phyloP scores from a whole-genome alignment of 1,284 basidiomycete genomes.

The Cryptococcus wingfieldii region DNA sequence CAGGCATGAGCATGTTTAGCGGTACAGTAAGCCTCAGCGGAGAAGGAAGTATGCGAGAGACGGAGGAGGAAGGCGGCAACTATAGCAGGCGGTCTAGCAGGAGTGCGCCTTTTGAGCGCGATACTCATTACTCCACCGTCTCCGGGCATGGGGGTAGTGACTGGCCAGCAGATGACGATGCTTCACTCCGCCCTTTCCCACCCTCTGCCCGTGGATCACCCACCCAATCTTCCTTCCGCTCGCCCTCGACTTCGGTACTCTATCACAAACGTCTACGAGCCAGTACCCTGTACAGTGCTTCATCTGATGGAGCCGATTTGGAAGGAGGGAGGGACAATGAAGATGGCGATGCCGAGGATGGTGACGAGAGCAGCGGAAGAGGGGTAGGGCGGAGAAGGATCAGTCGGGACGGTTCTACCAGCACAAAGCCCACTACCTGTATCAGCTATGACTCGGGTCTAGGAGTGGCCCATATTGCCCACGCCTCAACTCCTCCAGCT shows the following conservation, averaged over 20 bases:
- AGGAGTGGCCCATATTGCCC: conserved; percentile 83
- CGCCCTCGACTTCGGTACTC: conserved; percentile 51
- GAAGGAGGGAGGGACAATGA: conserved; percentile 6
- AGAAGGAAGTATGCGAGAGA: background rate
- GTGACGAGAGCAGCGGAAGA: background rate
- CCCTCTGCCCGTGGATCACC: conserved; percentile 79
- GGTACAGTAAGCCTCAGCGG: background rate
- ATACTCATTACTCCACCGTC: too few species aligned
- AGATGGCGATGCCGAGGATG: conserved; percentile 13
- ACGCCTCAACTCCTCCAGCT: conserved; percentile 57
- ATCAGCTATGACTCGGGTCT: conserved; percentile 77
- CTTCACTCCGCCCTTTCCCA: conserved; percentile 76
- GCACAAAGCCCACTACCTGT: conserved; percentile 92
- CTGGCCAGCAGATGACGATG: conserved; percentile 78
- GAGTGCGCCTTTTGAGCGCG: background rate
- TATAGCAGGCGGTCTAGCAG: background rate
- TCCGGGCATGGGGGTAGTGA: background rate
- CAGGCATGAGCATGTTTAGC: too few species aligned
- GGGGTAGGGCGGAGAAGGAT: background rate
- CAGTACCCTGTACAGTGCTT: conserved; percentile 1
- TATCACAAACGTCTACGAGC: background rate
- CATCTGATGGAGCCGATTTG: conserved; percentile 2
- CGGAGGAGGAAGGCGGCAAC: conserved; percentile 1
- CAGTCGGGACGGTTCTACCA: conserved; percentile 50
- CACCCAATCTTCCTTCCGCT: conserved; percentile 54